Evolutionary conservation across 169 alveolate genomes (phyloP), one percentile per base, ranked within the genome.

Genomic region (Eimeria falciformis): DNA sequence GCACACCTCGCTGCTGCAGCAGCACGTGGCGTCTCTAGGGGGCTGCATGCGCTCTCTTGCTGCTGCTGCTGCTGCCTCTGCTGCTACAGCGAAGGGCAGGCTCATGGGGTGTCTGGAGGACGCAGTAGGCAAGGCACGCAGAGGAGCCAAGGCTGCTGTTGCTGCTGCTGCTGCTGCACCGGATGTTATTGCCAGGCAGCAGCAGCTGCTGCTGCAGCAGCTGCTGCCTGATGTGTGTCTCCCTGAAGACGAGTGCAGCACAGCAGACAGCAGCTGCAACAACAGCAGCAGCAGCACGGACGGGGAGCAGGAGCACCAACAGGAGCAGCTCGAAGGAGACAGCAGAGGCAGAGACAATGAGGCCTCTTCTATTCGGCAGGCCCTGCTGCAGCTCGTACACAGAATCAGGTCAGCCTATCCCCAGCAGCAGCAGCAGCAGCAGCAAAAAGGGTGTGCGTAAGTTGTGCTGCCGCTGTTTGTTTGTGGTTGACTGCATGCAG

Each of bases 61-160:
- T n/a, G 53, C 50, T 68, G 79, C 79, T 68, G 79, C 79, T 68
- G 79, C 79, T 25, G 79, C 79, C 29, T 40, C 79, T 29, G 79
- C 79, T 68, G 47, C 79, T 9, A 47, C 79, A 4, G 47, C 79
- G 17, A n/a, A 11, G 21, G 47, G 50, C 18, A 5, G 79, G 17
- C 18, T 33, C n/a, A 47, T 47, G 23, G 79, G 12, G 5, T 68
- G 23, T n/a, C 17, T 21, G 18, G 33, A 14, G 7, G 79, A 14
- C 29, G 79, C n/a, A 5, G 40, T 6, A 6, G 50, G 7, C 23
- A 68, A 21, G 12, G 79, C 79, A 9, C 18, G 43, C 47, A n/a
- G 9, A 68, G 79, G 43, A 9, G 50, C 46, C 47, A 21, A 40
- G n/a, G 47, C 79, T 7, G 79, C 79, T 68, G 47, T 21, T 29